Evolutionary conservation across 192 early-diverging fungal species (phyloP).

Genomic region (Linnemannia exigua): DNA sequence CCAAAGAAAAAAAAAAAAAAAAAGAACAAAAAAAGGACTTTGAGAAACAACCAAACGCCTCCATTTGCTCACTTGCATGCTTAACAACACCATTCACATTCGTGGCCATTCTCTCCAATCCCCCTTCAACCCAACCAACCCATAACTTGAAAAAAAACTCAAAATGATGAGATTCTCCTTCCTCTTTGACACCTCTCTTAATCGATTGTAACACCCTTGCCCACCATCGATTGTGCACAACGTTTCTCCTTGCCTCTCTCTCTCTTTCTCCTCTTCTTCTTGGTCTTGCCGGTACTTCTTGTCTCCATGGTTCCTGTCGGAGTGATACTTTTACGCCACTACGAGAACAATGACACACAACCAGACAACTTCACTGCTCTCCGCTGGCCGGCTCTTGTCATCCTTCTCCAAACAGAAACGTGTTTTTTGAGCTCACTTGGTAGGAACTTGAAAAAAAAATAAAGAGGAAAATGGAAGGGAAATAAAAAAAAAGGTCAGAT

Average conservation of each 20-base stretch:
- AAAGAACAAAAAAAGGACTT: too few species aligned
- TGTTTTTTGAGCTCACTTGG: not conserved
- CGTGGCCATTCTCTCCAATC: too few species aligned
- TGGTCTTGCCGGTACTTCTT: not conserved
- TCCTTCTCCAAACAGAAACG: not conserved
- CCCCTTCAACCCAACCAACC: too few species aligned
- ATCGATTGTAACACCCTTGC: constrained; percentile 6
- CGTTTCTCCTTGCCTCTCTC: not conserved
- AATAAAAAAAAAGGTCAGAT: too few species aligned
- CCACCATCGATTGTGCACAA: not conserved
- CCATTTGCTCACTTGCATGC: too few species aligned
- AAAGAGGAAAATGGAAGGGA: not conserved
- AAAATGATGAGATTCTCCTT: too few species aligned
- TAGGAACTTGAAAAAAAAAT: not conserved
- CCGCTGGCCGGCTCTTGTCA: not conserved
- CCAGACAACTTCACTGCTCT: not conserved
- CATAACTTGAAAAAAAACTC: too few species aligned
- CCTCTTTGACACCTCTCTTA: too few species aligned
- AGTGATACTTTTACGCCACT: not conserved
- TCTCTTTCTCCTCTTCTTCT: not conserved
- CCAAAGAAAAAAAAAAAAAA: too few species aligned
- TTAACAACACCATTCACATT: too few species aligned
- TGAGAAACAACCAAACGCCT: too few species aligned
- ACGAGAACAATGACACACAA: not conserved
- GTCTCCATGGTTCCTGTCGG: not conserved